These are phyloP conservation scores for Isatis tinctoria DNA, from an alignment of 345 rosid species.

Conservation along the genomic window DNA sequence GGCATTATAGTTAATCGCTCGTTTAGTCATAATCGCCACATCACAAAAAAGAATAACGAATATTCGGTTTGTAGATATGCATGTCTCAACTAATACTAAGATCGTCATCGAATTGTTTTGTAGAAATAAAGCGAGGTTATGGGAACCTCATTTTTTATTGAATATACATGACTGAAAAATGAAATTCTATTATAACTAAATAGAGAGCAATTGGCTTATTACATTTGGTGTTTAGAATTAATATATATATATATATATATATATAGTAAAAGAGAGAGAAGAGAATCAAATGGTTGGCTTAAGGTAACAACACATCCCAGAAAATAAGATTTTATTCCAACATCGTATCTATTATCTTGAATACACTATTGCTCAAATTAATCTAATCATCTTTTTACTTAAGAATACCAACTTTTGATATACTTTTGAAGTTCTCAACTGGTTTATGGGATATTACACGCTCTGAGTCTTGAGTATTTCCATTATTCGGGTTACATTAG, in stretches of 20 bases:
- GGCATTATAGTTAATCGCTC: slow-evolving; percentile 2
- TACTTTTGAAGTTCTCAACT: background rate
- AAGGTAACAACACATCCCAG: slow-evolving; percentile 23
- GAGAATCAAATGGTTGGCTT: slow-evolving; percentile 34
- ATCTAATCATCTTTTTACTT: background rate
- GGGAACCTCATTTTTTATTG: background rate
- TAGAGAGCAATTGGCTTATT: background rate
- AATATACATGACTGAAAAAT: background rate
- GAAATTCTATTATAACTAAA: background rate
- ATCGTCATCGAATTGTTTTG: background rate
- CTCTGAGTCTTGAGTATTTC: background rate
- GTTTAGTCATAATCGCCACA: slow-evolving; percentile 26
- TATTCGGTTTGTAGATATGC: slow-evolving; percentile 24
- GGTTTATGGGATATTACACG: slow-evolving; percentile 7
- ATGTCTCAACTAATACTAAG: slow-evolving; percentile 19
- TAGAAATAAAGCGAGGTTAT: background rate
- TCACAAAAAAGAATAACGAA: slow-evolving; percentile 22
- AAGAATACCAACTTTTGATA: background rate
- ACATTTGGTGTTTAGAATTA: background rate
- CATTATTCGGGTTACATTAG: background rate
- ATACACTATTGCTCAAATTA: background rate
- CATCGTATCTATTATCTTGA: slow-evolving; percentile 20
- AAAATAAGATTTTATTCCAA: slow-evolving; percentile 28
- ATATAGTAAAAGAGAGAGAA: slow-evolving; percentile 13
- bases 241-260: too few species aligned